Evolutionary conservation across 140 eudicot genomes (phyloP), one percentile per base, ranked within the genome.

Genomic region (Ambrosia hybrid): DNA sequence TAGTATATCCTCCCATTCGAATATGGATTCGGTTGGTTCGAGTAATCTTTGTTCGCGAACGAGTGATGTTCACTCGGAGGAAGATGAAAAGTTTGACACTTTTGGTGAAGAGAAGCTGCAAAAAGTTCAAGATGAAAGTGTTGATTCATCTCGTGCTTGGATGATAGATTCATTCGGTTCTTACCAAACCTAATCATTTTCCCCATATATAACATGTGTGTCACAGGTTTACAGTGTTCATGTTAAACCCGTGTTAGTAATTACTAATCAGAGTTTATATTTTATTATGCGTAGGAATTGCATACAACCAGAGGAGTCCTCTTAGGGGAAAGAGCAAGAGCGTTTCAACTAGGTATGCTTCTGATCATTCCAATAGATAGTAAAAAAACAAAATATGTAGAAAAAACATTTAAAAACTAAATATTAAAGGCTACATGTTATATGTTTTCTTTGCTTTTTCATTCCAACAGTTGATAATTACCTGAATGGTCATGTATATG

Each of bases 261-360:
- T 11, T 48, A 17, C 67, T 65, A 17, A 43, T 9, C 3, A 43
- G 56, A 15, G 39, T 45, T 45, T 1, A 38, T 37, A 39, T 49
- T 26, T 34, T 0, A 49, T 7, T 57, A 4, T 45, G 3, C 76
- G 74, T 52, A 92, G 98, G 98, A 93, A 75, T 85, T 93, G 75
- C 89, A 87, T 78, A 85, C 97, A 26, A 90, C 98, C 38, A 87
- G 97, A 82, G 98, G 91, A 73, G 92, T 90, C 65, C 91, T 93
- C 51, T 91, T 87, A 21, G 90, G 86, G 59, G 97, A 93, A 81
- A 85, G 98, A 79, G 89, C 91, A 73, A 82, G 98, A 81, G 97
- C 98, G 0, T 90, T 87, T 81, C 97, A 90, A 73, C 77, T 93
- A 93, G 98, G 98, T 93, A 79, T 0, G 46, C 10, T 58, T 70